Conservation (phyloP, 2,329 filamentous ascomycete species). For the Aspergillus tanneri region DNA sequence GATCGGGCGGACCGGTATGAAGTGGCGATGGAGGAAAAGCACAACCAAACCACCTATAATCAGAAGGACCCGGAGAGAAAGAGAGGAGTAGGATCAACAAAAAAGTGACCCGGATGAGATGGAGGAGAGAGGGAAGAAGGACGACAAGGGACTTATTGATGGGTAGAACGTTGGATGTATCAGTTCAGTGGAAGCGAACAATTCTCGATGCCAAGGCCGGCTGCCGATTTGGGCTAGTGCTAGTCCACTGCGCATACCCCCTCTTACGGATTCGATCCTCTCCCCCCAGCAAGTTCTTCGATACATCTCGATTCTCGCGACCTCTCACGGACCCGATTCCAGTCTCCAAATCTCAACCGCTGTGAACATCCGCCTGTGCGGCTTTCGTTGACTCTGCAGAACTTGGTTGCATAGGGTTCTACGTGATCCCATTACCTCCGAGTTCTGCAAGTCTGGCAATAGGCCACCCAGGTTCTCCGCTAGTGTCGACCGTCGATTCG, state of each 20-base stretch:
- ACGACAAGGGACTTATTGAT: background rate
- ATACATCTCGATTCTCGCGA: slow-evolving; percentile 13
- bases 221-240: slow-evolving; percentile 25
- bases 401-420: slow-evolving; percentile 27
- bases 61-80: background rate
- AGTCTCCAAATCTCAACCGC: background rate
- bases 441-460: slow-evolving; percentile 29
- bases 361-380: slow-evolving; percentile 1
- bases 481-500: slow-evolving; percentile 16
- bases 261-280: slow-evolving; percentile 29
- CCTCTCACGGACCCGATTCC: slow-evolving; percentile 11
- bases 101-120: background rate
- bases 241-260: slow-evolving; percentile 28
- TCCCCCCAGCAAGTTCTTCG: slow-evolving; percentile 27
- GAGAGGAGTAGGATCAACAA: background rate
- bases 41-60: background rate
- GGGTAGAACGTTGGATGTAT: background rate
- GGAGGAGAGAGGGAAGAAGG: slow-evolving; percentile 1
- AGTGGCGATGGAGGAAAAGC: background rate
- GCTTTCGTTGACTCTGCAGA: slow-evolving; percentile 20
- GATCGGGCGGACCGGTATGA: slow-evolving; percentile 5
- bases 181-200: background rate
- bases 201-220: slow-evolving; percentile 27
- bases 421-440: slow-evolving; percentile 26
- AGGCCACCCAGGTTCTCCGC: slow-evolving; percentile 27